Conservation (phyloP, 139 green algal species). For the Nannochloris sp. region DNA sequence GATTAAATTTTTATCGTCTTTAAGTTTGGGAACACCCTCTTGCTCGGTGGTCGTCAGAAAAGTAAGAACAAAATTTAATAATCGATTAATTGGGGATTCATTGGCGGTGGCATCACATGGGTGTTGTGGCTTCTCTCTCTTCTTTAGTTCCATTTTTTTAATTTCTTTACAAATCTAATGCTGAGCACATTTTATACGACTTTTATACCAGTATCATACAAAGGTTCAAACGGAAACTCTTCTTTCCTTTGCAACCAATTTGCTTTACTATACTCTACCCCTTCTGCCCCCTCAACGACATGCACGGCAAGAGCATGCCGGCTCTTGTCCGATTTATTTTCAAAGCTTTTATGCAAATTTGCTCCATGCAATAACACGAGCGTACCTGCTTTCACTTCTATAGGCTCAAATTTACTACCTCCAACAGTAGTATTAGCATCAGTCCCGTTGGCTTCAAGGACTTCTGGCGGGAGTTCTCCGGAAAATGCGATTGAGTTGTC, state of each 20-base stretch:
- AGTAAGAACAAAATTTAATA: no score
- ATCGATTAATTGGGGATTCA: no score
- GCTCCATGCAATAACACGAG: slow-evolving; percentile 83
- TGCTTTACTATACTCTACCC: slow-evolving; percentile 38
- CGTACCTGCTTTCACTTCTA: slow-evolving; percentile 68
- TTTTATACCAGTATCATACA: no score
- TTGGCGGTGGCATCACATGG: no score
- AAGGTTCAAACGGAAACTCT: slow-evolving; percentile 55
- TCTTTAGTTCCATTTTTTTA: no score
- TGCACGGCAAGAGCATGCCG: slow-evolving; percentile 81
- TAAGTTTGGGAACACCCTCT: no score
- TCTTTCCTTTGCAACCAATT: slow-evolving; percentile 75
- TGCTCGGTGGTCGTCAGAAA: no score
- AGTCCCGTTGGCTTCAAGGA: slow-evolving; percentile 39
- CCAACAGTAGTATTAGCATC: no score
- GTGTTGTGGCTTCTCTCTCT: no score
- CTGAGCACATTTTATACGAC: no score
- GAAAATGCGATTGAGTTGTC: slow-evolving; percentile 46
- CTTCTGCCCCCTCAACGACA: slow-evolving; percentile 55
- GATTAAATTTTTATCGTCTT: no score
- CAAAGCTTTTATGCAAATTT: slow-evolving; percentile 57
- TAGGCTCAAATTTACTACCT: slow-evolving; percentile 70
- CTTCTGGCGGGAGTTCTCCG: slow-evolving; percentile 23
- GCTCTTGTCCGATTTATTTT: slow-evolving; percentile 39
- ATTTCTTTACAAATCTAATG: no score